Base-by-base conservation (phyloP, 352 stramenopile species). In the Phytophthora chlamydospora region DNA sequence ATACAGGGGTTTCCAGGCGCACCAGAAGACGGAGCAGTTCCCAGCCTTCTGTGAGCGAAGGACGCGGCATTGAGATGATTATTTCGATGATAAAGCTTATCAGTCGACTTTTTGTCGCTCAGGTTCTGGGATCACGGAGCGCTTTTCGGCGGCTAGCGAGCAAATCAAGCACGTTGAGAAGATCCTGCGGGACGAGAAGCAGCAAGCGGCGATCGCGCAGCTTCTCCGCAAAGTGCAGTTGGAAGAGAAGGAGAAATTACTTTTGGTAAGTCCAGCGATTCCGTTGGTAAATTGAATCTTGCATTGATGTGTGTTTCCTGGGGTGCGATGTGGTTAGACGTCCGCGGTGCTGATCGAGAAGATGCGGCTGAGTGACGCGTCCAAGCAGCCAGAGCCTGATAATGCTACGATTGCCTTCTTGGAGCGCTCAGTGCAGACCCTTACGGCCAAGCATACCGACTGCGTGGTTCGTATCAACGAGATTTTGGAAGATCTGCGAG, bases 181-280 rank as follows among this genome's bases (percentile, higher is more conserved):
- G 55, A 1, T 68, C n/a, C 16, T 75, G 35, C 58, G 49, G 14
- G 52, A 73, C 4, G 47, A 66, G 11, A 80, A 74, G 33, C 44
- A 86, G 32, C 69, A 71, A 44, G 27, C 61, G 12, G 27, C 53
- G 27, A 62, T 93, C 14, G 83, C 85, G 16, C 56, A 86, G 31
- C 68, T 79, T 45, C 55, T 95, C n/a, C 87, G 87, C 54, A 85
- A 85, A 45, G 46, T 95, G 21, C 87, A 95, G 42, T 2, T 73
- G 24, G 67, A 93, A 54, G 87, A 95, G 44, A 94, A 93, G 49
- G 85, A 94, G 24, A 95, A 95, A 41, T 68, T 95, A 31, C 62
- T 95, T 21, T 45, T 94, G 44, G 83, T 91, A 68, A 24, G 7
- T 29, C 44, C 24, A 14, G 45, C 13, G 13, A 29, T 27, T 27